Percentiles rank a stretch among this genome's conserved stretches.
Evolutionary conservation across 352 stramenopile species (phyloP).

Genomic region (Globisporangium middletonii): DNA sequence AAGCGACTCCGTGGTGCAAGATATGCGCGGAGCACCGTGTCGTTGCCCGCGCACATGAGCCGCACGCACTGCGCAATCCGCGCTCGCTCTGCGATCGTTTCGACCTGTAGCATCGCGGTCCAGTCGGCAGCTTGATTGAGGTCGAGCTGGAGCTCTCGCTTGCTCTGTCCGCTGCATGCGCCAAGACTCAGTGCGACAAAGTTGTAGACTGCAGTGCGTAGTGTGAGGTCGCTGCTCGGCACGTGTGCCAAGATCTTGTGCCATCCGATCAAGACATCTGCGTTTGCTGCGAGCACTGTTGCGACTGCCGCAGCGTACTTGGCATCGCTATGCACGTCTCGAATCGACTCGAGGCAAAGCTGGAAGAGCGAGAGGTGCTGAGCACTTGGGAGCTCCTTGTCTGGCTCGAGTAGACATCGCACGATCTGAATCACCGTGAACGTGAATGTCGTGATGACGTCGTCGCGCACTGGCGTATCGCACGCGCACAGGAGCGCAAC

Average conservation of each 20-base stretch:
- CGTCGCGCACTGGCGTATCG: neutral
- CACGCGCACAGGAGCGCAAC: neutral
- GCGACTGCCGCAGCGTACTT: neutral
- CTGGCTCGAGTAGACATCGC: neutral
- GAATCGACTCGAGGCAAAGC: slow-evolving; percentile 2
- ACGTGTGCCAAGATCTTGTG: neutral
- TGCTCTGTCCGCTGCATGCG: neutral
- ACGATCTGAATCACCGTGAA: neutral
- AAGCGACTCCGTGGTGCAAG: neutral
- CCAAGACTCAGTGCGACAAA: neutral
- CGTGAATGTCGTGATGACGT: neutral
- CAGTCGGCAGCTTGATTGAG: neutral
- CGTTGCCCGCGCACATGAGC: slow-evolving; percentile 1
- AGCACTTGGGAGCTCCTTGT: neutral
- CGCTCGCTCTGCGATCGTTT: neutral
- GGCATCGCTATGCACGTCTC: neutral
- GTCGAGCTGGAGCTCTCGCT: slow-evolving; percentile 1
- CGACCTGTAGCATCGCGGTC: neutral
- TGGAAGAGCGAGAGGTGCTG: neutral
- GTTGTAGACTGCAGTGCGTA: neutral
- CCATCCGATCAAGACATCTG: neutral
- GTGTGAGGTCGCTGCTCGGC: neutral
- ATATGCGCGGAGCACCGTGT: neutral
- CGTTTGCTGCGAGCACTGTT: neutral
- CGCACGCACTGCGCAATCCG: neutral